Evolutionary conservation across 306 rosid genomes (phyloP), one percentile per base, ranked within the genome.

Genomic region (Crataegus laevigata): DNA sequence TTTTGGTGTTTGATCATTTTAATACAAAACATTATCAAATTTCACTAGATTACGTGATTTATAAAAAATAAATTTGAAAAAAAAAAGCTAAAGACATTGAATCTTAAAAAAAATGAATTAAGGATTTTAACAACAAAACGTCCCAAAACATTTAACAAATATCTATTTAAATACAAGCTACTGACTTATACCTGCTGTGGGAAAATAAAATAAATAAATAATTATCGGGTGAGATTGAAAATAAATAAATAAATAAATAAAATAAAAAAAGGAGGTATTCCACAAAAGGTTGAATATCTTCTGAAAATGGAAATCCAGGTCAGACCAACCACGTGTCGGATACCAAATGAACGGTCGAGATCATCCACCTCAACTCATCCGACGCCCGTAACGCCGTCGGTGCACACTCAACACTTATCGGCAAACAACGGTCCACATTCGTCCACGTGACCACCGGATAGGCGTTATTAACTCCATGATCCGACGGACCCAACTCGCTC

Each of bases 361-460:
- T 85, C 22, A 73, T n/a, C 76, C 61, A 61, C 38, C 52, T 74
- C 72, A 45, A 19, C 30, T 59, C 74, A 91, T 88, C 89, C 3
- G 1, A 85, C 21, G 80, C 83, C 6, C 17, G 0, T 0, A 28
- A 74, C 17, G 9, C 4, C 25, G 58, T 55, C 32, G 50, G 71
- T 26, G 74, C 26, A 40, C 73, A 68, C 81, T 30, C 67, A 14
- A 84, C 78, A 78, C 90, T 91, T 88, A 88, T 91, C 96, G 80
- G 80, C 81, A 54, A 71, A 79, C 77, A 82, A 87, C 89, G 88
- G 87, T 54, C 21, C 4, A 18, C 26, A 77, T 68, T 32, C 25
- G 0, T 38, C 93, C 93, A 88, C 87, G 90, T 87, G 86, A 81
- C 80, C 43, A 5, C 14, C 17, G 69, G 79, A 78, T 77, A 36